Base-by-base conservation (phyloP, 805 yeast species). In the Peterozyma xylosa region DNA sequence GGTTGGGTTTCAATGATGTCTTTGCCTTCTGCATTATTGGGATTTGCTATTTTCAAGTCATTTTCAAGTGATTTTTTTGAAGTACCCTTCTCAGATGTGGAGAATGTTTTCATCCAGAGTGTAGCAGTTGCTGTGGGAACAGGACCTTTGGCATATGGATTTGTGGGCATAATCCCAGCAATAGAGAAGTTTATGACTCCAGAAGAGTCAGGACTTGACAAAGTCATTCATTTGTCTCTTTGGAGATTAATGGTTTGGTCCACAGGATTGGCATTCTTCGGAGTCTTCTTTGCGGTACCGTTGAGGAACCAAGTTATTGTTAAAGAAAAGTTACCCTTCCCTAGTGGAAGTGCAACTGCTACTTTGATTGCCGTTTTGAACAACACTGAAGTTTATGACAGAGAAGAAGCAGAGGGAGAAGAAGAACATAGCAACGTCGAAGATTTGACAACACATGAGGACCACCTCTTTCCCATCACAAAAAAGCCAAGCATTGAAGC, bases 1-100 rank as follows among this genome's bases (percentile, higher is more conserved):
- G 99, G 99, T 2, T 91, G 99, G 99, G 96, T 93, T 5, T 88
- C 96, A 10, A 91, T 91, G 99, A 93, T 91, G 99, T 86, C 96
- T 17, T 68, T 91, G 43, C 98, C 99, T 0, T 83, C 96, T 4
- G 96, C 98, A 0, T 63, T 91, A 42, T 63, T 91, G 21, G 96
- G 95, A 0, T 90, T 80, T 59, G 84, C 96, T 0, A 67, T 85
- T 15, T 91, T 90, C 68, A 86, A 81, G 53, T 64, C 78, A 3
- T 53, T 82, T 2, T 68, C 70, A 18, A 41, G 50, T 1, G 44
- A 50, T 4, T 32, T 13, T 32, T 43, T 71, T 11, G 50, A 53
- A 6, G 62, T 61, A 33, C 80, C 80, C 1, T 78, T 79, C 54
- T 77, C 93, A 0, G 96, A 88, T 50, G 96, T 87, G n/a, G 98